Base-by-base conservation (phyloP, 2,329 filamentous ascomycete genomes). In the Trichoderma cornu-damae region DNA sequence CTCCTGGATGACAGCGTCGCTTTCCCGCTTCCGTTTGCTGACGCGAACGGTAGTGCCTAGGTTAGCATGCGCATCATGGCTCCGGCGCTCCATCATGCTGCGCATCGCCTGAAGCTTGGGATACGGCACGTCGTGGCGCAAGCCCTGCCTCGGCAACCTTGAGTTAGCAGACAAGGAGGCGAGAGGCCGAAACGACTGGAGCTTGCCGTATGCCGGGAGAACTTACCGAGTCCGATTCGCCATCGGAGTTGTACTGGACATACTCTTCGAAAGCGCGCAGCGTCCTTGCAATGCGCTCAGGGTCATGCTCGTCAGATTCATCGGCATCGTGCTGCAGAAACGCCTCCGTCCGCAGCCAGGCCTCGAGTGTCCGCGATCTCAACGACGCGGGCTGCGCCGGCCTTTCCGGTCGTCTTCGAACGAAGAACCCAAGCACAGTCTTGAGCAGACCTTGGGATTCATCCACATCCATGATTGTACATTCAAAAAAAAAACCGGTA, bases 21-120 rank as follows among this genome's bases (percentile, higher is more conserved):
- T 51, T 20, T 30, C 26, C 22, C 48, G 48, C 40, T 51, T 51
- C n/a, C 48, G 48, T 30, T 51, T 51, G 30, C 48, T 40, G 4
- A 42, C 35, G 1, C 26, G 48, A 30, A 51, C 30, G 35, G 26
- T 2, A 22, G 24, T 30, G 48, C 24, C 26, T 32, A 20, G 35
- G 22, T 42, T 30, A 1, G 35, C 5, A 22, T 22, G 26, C 35
- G 48, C 3, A 14, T 9, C 48, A 20, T n/a, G 35, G 30, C 24
- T 18, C 24, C 35, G 35, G 20, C 16, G 48, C 35, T 51, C 48
- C 7, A 51, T 51, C 48, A 30, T 40, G 35, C 16, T 30, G 3
- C 35, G 48, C 24, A 51, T 51, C 12, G 48, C 48, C 24, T 51
- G 48, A 51, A 51, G 48, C 35, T 51, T 51, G 11, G 48, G 48